Base-by-base conservation (phyloP, 805 yeast genomes). In the Kodamaea laetipori region DNA sequence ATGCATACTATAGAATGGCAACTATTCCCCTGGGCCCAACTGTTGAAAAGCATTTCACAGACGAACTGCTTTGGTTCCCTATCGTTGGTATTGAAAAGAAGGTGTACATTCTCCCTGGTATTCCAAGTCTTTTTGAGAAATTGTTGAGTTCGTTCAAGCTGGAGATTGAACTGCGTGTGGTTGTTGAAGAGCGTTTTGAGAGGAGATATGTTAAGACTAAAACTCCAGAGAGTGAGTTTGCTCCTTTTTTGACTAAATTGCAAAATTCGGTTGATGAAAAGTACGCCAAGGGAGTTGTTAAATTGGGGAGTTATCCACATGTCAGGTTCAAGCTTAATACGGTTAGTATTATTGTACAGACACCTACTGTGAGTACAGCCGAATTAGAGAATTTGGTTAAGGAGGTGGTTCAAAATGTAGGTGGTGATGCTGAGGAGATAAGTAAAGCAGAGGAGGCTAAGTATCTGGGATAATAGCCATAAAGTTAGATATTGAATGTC, bases 291-390 rank as follows among this genome's bases (percentile, higher is more conserved):
- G 61, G 58, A 6, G 43, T 48, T 6, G 72, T 88, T 39, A 89
- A 88, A 56, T 73, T 89, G 37, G 96, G 96, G 2, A 82, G 90
- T 25, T 89, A 89, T 58, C 96, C 96, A 1, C 96, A 89, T 61
- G 74, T 78, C 64, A 73, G 74, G 11, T 74, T 79, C 63, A 73
- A 77, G 1, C 66, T 79, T 42, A 84, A 78, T 52, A 87, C 95
- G 0, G 79, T 89, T 13, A 84, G 95, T 52, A 74, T 89, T 12
- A 71, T 86, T 28, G 95, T 95, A 1, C 76, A 78, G 13, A 58
- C 54, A 15, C 61, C 64, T 8, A 64, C 71, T 12, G 52, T 68
- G 1, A 33, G 50, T 1, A 33, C 39, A 2, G 46, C 42, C 2
- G 60, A 57, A 0, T 62, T 86, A 51, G 56, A 73, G 23, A 50